These are phyloP conservation scores for Nakazawaea populi DNA, from an alignment of 805 yeast species.

Conservation along the genomic window DNA sequence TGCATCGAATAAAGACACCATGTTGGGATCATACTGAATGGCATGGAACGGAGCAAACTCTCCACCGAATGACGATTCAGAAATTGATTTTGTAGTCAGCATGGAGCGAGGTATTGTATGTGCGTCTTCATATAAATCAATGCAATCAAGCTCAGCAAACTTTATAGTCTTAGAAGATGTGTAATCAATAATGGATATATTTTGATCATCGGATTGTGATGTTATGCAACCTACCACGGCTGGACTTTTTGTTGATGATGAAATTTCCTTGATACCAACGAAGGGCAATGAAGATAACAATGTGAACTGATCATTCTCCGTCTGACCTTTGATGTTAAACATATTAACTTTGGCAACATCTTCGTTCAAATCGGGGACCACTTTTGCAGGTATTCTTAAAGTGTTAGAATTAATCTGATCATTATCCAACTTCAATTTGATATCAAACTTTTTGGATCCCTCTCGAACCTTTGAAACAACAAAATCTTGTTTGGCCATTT, in stretches of 20 bases:
- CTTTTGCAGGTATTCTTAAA: slow-evolving; percentile 2
- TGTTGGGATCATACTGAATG: slow-evolving; percentile 32
- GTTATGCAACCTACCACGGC: slow-evolving; percentile 8
- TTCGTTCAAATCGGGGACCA: not conserved
- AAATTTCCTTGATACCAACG: not conserved
- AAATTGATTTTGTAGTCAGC: slow-evolving; percentile 24
- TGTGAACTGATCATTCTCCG: slow-evolving; percentile 4
- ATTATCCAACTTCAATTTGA: slow-evolving; percentile 17
- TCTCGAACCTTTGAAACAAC: not conserved
- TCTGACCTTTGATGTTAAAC: not conserved
- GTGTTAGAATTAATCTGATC: slow-evolving; percentile 15
- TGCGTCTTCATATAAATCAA: slow-evolving; percentile 32
- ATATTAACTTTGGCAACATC: slow-evolving; percentile 1
- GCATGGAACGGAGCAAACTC: slow-evolving; percentile 41
- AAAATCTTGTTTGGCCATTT: slow-evolving; percentile 17
- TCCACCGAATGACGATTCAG: slow-evolving; percentile 56
- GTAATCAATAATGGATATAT: slow-evolving; percentile 25
- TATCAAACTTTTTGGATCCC: slow-evolving; percentile 1
- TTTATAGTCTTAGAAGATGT: slow-evolving; percentile 30
- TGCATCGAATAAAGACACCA: slow-evolving; percentile 39
- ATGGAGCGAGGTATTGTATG: slow-evolving; percentile 48
- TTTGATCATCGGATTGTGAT: not conserved
- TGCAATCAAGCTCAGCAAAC: slow-evolving; percentile 37
- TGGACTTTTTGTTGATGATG: not conserved
- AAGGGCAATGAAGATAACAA: slow-evolving; percentile 5